Evolutionary conservation across 1,139 yeast genomes (phyloP).

Genomic region (Pichia cactophila): DNA sequence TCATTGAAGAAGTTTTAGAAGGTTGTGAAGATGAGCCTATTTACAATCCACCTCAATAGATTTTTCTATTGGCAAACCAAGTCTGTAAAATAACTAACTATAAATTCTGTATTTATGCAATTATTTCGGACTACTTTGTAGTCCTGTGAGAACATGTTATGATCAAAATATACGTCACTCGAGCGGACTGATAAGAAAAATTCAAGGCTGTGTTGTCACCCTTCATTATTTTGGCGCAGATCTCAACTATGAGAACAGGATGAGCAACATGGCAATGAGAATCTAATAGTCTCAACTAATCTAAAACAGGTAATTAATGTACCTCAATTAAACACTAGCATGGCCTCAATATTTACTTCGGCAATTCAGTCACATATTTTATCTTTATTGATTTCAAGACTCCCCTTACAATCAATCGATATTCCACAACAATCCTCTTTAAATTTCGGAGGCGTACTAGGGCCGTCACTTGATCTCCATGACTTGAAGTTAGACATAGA

Average conservation of each 20-base stretch:
- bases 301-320: no score
- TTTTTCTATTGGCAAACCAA: no score
- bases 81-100: no score
- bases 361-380: conserved; percentile 13
- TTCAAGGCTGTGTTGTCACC: background rate
- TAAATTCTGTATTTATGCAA: no score
- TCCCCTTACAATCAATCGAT: conserved; percentile 14
- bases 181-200: background rate
- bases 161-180: background rate
- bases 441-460: conserved; percentile 8
- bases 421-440: conserved; percentile 13
- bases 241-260: background rate
- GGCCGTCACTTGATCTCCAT: conserved; percentile 12
- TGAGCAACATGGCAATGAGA: background rate
- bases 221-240: background rate
- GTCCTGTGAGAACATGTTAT: no score
- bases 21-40: background rate
- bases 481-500: conserved; percentile 15
- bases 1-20: conserved; percentile 50
- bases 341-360: conserved; percentile 13
- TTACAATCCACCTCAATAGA: background rate
- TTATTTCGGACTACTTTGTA: no score
- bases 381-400: conserved; percentile 11
- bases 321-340: background rate
- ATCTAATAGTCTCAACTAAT: no score